Evolutionary conservation across 2,329 filamentous ascomycete species (phyloP), one percentile per base, ranked within the genome.

Genomic region (Thelonectria discophora): DNA sequence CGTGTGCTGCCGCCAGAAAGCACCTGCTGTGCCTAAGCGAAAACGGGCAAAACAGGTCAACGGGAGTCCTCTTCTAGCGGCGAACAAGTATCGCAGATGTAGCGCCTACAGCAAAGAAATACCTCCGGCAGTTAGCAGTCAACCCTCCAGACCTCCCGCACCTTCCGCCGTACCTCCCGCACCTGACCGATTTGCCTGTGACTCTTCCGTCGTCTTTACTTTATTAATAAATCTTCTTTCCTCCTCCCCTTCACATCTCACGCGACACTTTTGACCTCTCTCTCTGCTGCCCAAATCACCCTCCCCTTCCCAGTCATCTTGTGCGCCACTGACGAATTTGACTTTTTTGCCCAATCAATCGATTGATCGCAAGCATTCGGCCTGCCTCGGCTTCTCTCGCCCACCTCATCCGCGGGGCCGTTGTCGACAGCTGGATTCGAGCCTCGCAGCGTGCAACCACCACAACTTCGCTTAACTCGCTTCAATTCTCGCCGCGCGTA

Each of bases 351-450:
- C 58, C 53, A 53, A 48, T 45, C 58, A 61, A 48, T 45, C 58
- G 56, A 60, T 37, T 11, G 34, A 46, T 27, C 20, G 40, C 53
- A 55, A 50, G 52, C 64, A 54, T 56, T 56, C 60, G 55, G 58
- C 50, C 66, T 69, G 65, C 70, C 70, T 72, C 70, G 70, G 70
- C 70, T 72, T 69, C 68, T 66, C 60, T 59, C 55, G 40, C 66
- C 64, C 66, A 60, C 61, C 53, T 55, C 54, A 64, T 45, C 62
- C 69, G 69, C 69, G 69, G 69, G 69, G 69, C 69, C 67, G 58
- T 54, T 54, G 62, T 68, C 59, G 57, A 61, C 54, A 58, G 42
- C 27, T 30, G 27, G 27, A 30, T 30, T 30, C 58, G 53, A 60
- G 42, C 59, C 39, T 58, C 58, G 43, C 53, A 45, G 7, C 24